These are phyloP conservation scores for Fusarium tupiense DNA, from an alignment of 2,329 filamentous ascomycete species.

Conservation along the genomic window DNA sequence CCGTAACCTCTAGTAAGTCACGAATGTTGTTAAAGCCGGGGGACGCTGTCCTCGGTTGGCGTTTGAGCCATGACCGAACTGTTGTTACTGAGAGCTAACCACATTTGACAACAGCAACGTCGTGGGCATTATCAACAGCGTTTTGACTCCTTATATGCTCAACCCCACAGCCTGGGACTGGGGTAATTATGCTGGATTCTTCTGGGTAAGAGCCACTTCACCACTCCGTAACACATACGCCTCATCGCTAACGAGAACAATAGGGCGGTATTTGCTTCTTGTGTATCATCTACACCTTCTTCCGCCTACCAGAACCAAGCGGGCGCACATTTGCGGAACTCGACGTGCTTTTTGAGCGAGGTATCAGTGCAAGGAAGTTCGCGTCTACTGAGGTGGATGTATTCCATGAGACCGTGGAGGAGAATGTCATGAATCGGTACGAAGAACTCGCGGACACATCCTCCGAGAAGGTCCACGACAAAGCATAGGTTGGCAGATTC, in stretches of 20 bases:
- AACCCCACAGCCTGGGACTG: slow-evolving; percentile 89
- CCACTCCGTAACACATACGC: not conserved
- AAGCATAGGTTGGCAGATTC: slow-evolving; percentile 21
- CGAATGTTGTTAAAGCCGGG: not conserved
- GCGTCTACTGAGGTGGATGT: slow-evolving; percentile 66
- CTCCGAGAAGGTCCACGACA: slow-evolving; percentile 24
- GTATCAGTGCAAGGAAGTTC: slow-evolving; percentile 78
- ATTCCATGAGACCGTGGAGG: slow-evolving; percentile 62
- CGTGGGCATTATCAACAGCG: slow-evolving; percentile 81
- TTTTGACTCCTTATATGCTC: slow-evolving; percentile 91
- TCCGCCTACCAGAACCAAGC: slow-evolving; percentile 72
- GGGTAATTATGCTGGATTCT: slow-evolving; percentile 88
- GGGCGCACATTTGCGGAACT: slow-evolving; percentile 88
- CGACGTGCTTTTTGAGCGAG: slow-evolving; percentile 82
- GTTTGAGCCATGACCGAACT: not conserved
- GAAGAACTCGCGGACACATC: slow-evolving; percentile 48
- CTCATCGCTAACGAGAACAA: slow-evolving; percentile 22
- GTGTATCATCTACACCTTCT: slow-evolving; percentile 78
- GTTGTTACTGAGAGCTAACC: slow-evolving; percentile 22
- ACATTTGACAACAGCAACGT: slow-evolving; percentile 66
- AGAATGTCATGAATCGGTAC: slow-evolving; percentile 59
- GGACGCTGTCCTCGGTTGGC: not conserved
- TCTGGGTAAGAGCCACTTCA: slow-evolving; percentile 68
- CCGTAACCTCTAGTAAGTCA: slow-evolving; percentile 74
- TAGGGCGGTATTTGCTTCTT: slow-evolving; percentile 79